Conservation (phyloP, 768 basidiomycete species). For the Zangia roseola region DNA sequence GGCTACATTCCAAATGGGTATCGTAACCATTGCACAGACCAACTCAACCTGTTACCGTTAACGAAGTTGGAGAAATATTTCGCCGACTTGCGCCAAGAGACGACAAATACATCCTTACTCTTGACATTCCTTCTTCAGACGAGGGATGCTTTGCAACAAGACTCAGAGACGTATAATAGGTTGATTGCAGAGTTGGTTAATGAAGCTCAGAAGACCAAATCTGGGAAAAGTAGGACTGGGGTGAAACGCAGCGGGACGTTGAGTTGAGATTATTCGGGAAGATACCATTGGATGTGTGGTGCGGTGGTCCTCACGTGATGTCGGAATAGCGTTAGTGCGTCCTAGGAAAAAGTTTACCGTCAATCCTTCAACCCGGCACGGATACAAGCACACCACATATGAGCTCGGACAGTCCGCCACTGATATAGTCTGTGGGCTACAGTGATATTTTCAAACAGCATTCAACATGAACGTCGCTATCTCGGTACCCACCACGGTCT, state of each 20-base stretch:
- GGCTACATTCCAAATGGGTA: slow-evolving; percentile 2
- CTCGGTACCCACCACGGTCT: slow-evolving; percentile 81
- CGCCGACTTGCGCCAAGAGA: slow-evolving; percentile 66
- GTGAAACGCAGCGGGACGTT: slow-evolving; percentile 50
- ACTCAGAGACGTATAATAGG: slow-evolving; percentile 86
- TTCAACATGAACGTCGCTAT: slow-evolving; percentile 83
- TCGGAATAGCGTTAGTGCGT: too few relatives aligned
- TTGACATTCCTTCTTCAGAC: slow-evolving; percentile 82
- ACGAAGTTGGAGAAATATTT: slow-evolving; percentile 64
- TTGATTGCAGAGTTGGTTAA: slow-evolving; percentile 90
- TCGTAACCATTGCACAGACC: slow-evolving; percentile 45
- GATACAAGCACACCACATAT: too few relatives aligned
- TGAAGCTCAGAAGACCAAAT: slow-evolving; percentile 84
- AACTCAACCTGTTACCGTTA: slow-evolving; percentile 69
- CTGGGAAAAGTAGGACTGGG: slow-evolving; percentile 52
- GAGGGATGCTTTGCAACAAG: slow-evolving; percentile 79
- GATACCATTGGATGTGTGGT: background rate
- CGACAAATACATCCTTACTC: slow-evolving; percentile 69
- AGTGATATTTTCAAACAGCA: background rate
- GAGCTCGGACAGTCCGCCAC: background rate
- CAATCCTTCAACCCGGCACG: too few relatives aligned
- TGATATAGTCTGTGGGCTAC: background rate
- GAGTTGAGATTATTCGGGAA: slow-evolving; percentile 18
- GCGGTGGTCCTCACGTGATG: slow-evolving; percentile 14
- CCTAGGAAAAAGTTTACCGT: slow-evolving; percentile 17